Base-by-base conservation (phyloP, 192 early-diverging fungal species). In the Podila verticillata region DNA sequence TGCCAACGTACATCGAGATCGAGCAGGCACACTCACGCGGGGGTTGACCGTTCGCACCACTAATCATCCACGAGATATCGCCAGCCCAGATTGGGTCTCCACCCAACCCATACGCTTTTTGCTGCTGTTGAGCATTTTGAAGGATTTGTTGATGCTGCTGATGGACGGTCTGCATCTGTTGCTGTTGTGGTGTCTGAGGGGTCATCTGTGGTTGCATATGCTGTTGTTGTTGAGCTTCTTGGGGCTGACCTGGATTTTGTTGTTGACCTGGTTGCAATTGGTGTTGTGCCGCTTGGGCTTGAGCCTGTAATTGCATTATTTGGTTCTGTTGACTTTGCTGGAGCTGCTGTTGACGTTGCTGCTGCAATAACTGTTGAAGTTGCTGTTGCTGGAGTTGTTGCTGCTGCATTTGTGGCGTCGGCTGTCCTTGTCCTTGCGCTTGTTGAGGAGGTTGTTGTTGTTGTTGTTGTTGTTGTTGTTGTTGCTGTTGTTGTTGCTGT, bases 1-100 rank as follows among this genome's bases (percentile, higher is more conserved):
- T 79, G 32, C 75, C 75, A 5, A 64, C 65, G 72, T 71, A 79
- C n/a, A 69, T 79, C 13, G 75, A 79, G 19, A 79, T 64, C 0
- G 69, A 64, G 29, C 75, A 79, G 6, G 65, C 63, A 49, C 19
- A 67, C 59, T 79, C 75, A 22, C 69, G 44, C 3, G 75, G 62
- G 28, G 57, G 32, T 54, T 68, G 75, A 0, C 57, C 57, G n/a
- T 61, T 66, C 10, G 51, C 22, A 9, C 51, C 15, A 6, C 39
- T 62, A 29, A 71, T 57, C 57, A 67, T 79, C 75, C 75, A 79
- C 7, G 75, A 54, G 6, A 79, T 48, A n/a, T 79, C 75, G 20
- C 75, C 75, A 10, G 75, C 62, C 75, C 75, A 79, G 4, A 79
- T 59, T 0, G 75, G 75, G 4, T 79, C 75, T n/a, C 60, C 31